Evolutionary conservation across 176 grass and related monocot species (phyloP).

Genomic region (Hsuehochloa calcarea): DNA sequence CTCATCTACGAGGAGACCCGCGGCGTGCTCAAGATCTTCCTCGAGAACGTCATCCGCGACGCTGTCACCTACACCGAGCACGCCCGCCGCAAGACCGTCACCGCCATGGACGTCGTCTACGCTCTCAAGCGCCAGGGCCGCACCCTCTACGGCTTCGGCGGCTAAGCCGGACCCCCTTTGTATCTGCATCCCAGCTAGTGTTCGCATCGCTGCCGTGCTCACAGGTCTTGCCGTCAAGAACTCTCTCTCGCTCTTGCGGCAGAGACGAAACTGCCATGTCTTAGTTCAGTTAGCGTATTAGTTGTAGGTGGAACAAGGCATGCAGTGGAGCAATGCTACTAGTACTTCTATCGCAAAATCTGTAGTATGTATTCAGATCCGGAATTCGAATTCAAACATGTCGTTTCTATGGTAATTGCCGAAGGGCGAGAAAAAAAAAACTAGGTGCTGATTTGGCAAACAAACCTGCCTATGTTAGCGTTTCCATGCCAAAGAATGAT

Average conservation of each 20-base stretch:
- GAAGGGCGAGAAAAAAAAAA: slow-evolving; percentile 71
- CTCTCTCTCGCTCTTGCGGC: background rate
- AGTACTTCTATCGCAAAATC: background rate
- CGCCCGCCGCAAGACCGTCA: slow-evolving; percentile 85
- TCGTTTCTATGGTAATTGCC: slow-evolving; percentile 37
- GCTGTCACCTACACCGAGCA: slow-evolving; percentile 93
- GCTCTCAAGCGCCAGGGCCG: slow-evolving; percentile 92
- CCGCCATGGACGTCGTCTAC: slow-evolving; percentile 89
- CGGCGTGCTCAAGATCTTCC: slow-evolving; percentile 92
- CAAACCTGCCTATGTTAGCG: slow-evolving; percentile 85
- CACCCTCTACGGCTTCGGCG: slow-evolving; percentile 80
- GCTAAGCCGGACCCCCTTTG: slow-evolving; percentile 6
- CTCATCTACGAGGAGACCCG: slow-evolving; percentile 94
- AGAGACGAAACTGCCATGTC: background rate
- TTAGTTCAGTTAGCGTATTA: background rate
- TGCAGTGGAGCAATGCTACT: background rate
- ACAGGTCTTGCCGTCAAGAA: background rate
- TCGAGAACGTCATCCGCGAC: slow-evolving; percentile 93
- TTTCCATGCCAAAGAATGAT: slow-evolving; percentile 55
- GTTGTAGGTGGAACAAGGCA: background rate
- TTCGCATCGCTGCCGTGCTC: background rate
- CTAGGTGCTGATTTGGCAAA: slow-evolving; percentile 37
- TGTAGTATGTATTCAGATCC: background rate
- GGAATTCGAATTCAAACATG: background rate
- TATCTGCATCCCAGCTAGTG: too few species aligned